phyloP scores from a whole-genome alignment of 2,329 filamentous ascomycete genomes.

The Colletotrichum sp. region DNA sequence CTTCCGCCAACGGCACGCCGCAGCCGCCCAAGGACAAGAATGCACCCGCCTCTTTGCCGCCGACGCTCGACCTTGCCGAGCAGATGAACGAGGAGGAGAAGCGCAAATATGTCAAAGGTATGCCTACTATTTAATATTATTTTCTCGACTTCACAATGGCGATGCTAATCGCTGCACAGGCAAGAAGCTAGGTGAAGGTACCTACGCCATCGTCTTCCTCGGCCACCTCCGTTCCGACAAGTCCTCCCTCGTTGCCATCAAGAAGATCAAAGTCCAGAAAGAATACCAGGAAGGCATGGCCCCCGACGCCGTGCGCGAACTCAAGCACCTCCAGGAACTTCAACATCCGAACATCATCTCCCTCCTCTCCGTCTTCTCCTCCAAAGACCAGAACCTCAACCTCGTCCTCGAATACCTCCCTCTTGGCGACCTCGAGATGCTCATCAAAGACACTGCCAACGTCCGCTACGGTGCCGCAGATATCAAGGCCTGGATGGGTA shows the following conservation, averaged over 20 bases:
- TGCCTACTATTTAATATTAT: background rate
- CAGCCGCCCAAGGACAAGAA: slow-evolving; percentile 28
- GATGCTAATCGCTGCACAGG: slow-evolving; percentile 50
- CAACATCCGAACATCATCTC: slow-evolving; percentile 95
- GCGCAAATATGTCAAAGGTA: slow-evolving; percentile 88
- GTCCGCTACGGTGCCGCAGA: slow-evolving; percentile 87
- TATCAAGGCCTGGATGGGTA: slow-evolving; percentile 98
- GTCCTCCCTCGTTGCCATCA: slow-evolving; percentile 82
- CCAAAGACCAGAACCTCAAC: slow-evolving; percentile 95
- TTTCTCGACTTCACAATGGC: background rate
- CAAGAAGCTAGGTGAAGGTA: slow-evolving; percentile 93
- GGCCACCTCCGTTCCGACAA: slow-evolving; percentile 80
- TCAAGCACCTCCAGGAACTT: slow-evolving; percentile 94
- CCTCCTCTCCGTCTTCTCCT: slow-evolving; percentile 90
- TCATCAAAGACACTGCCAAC: slow-evolving; percentile 82
- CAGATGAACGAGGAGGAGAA: slow-evolving; percentile 84
- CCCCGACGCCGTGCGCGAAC: slow-evolving; percentile 93
- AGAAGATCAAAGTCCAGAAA: slow-evolving; percentile 87
- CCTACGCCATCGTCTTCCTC: slow-evolving; percentile 94
- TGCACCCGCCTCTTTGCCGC: slow-evolving; percentile 31
- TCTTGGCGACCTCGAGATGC: slow-evolving; percentile 91
- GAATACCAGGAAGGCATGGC: slow-evolving; percentile 91
- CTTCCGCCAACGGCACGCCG: slow-evolving; percentile 51
- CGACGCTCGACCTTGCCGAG: slow-evolving; percentile 70
- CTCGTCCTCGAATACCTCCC: slow-evolving; percentile 94